Evolutionary conservation across 495 filamentous ascomycete species (phyloP).

Genomic region (Penicillium turbatum): DNA sequence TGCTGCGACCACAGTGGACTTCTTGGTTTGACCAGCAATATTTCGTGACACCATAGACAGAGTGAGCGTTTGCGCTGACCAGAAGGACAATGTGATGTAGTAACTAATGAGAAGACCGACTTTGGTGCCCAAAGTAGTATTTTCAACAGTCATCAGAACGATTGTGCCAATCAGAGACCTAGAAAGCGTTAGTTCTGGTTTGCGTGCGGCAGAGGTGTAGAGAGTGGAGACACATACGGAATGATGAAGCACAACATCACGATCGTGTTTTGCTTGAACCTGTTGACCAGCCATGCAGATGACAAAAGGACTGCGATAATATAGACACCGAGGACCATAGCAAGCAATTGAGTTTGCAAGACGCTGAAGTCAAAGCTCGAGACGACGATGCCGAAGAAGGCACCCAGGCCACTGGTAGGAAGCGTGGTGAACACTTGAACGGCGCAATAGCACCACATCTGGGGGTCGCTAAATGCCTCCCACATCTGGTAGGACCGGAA

Average conservation of each 20-base stretch:
- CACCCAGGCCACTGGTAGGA: constrained; percentile 62
- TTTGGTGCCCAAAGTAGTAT: constrained; percentile 41
- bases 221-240: constrained; percentile 44
- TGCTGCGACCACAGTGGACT: constrained; percentile 46
- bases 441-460: constrained; percentile 44
- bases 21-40: constrained; percentile 68
- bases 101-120: constrained; percentile 58
- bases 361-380: constrained; percentile 40
- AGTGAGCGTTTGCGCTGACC: constrained; percentile 54
- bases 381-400: constrained; percentile 61
- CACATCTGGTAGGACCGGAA: constrained; percentile 47
- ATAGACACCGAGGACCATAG: constrained; percentile 68
- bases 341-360: constrained; percentile 44
- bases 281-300: constrained; percentile 61
- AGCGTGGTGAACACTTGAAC: constrained; percentile 65
- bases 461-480: constrained; percentile 42
- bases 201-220: neutral
- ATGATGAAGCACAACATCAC: constrained; percentile 61
- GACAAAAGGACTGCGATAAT: constrained; percentile 57
- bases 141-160: constrained; percentile 59
- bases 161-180: constrained; percentile 56
- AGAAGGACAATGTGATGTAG: constrained; percentile 55
- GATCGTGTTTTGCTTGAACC: constrained; percentile 57
- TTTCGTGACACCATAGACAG: constrained; percentile 59
- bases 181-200: neutral